Evolutionary conservation across 495 filamentous ascomycete genomes (phyloP).

Genomic region (Lasiosphaeria miniovina): DNA sequence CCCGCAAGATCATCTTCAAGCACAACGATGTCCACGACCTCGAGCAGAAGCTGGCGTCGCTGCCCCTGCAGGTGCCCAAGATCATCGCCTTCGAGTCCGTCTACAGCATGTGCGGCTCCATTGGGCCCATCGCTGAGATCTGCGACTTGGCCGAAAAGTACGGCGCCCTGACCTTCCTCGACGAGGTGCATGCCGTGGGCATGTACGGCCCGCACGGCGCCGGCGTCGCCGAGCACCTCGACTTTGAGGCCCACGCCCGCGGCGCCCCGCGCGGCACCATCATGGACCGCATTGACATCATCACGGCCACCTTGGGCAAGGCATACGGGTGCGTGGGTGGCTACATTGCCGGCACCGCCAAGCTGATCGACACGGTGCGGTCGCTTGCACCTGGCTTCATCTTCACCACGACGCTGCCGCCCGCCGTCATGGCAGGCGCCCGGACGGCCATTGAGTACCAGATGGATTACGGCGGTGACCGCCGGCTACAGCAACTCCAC

Average conservation of each 20-base stretch:
- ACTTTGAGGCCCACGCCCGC: constrained; percentile 74
- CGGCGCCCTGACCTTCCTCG: constrained; percentile 93
- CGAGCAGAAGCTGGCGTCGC: constrained; percentile 82
- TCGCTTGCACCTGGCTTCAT: constrained; percentile 97
- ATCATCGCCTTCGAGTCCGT: constrained; percentile 98
- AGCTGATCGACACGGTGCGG: constrained; percentile 91
- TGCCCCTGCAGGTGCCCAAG: constrained; percentile 82
- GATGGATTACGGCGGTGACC: constrained; percentile 72
- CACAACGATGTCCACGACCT: constrained; percentile 92
- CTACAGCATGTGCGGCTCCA: constrained; percentile 97
- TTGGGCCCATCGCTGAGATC: constrained; percentile 92
- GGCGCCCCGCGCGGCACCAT: constrained; percentile 76
- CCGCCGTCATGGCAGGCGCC: constrained; percentile 95
- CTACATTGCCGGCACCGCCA: constrained; percentile 88
- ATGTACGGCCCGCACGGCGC: constrained; percentile 98
- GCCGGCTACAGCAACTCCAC: constrained; percentile 89
- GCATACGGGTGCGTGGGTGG: constrained; percentile 97
- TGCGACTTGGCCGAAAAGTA: constrained; percentile 97
- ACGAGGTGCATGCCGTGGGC: constrained; percentile 97
- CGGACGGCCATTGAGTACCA: constrained; percentile 92
- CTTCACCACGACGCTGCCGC: constrained; percentile 95
- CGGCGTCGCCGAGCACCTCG: constrained; percentile 94
- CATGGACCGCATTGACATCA: constrained; percentile 95
- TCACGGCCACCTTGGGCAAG: constrained; percentile 95
- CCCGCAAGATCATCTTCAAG: constrained; percentile 97